Base-by-base conservation (phyloP, 306 rosid species). In the Cucurbita argyrosperma region DNA sequence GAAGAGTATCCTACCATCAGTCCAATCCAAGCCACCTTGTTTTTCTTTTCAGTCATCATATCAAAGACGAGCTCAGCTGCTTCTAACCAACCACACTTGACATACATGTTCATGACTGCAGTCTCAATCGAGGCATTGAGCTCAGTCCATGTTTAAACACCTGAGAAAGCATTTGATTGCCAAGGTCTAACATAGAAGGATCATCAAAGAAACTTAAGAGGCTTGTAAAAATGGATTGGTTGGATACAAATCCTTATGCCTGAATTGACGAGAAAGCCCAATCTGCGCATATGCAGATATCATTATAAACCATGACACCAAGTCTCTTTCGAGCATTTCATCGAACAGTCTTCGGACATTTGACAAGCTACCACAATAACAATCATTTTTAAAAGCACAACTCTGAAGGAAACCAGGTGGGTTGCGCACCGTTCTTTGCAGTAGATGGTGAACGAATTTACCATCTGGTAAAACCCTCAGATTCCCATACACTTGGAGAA, bases 21-120 rank as follows among this genome's bases (percentile, higher is more conserved):
- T 23, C 83, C 87, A 11, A 87, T 88, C 86, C 88, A 86, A 60
- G 83, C 83, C 76, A 86, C 88, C 11, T 71, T 84, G 80, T 83
- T 82, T 69, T 76, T 69, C 1, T 76, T 86, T 40, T 62, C 71
- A 62, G 65, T 55, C 88, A 88, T 86, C 80, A 62, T 50, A 67
- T 82, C 70, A 60, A 80, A 78, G 45, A 81, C 83, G 62, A 85
- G 75, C 71, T 65, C 76, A 37, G 90, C 92, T 76, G 82, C 87
- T 23, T 80, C 84, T 54, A 86, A 64, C 82, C 85, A 81, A 23
- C 85, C 89, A 21, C 23, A 21, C 1, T 21, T 21, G 1, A 21
- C 23, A 21, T 21, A 83, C 89, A 82, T 85, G 60, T 88, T 88
- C 42, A 80, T 69, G 75, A 88, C 66, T 46, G 76, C 71, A 3